These are phyloP conservation scores for Coniosporium apollinis DNA, from an alignment of 495 filamentous ascomycete species.

Conservation along the genomic window DNA sequence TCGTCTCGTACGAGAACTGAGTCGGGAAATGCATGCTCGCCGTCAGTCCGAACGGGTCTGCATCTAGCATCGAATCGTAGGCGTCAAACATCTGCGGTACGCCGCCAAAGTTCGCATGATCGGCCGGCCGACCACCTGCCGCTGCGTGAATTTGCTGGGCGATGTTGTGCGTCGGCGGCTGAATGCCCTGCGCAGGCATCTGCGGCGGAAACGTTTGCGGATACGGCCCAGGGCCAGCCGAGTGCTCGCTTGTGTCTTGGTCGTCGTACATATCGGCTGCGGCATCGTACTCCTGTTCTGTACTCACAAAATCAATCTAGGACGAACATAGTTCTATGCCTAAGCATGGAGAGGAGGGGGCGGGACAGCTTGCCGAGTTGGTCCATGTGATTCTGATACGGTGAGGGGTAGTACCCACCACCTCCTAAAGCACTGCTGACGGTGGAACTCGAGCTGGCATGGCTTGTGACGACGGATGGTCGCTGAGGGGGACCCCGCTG, in stretches of 20 bases:
- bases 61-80: conserved; percentile 69
- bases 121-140: conserved; percentile 24
- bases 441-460: conserved; percentile 12
- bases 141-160: conserved; percentile 21
- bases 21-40: conserved; percentile 92
- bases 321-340: conserved; percentile 62
- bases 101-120: conserved; percentile 25
- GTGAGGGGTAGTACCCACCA: conserved; percentile 55
- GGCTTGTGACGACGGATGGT: conserved; percentile 16
- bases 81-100: conserved; percentile 60
- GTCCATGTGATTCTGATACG: conserved; percentile 87
- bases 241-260: conserved; percentile 32
- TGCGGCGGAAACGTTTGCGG: conserved; percentile 37
- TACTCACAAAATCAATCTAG: conserved; percentile 61
- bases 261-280: conserved; percentile 91
- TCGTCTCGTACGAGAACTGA: conserved; percentile 59
- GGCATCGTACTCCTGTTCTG: conserved; percentile 99
- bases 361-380: conserved; percentile 87
- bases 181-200: conserved; percentile 27
- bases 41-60: conserved; percentile 78
- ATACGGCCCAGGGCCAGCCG: conserved; percentile 50
- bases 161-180: conserved; percentile 8
- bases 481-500: conserved; percentile 21
- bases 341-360: conserved; percentile 34
- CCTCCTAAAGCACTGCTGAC: conserved; percentile 17